Evolutionary conservation across 1,139 yeast species (phyloP).

Genomic region (Suhomyces choctaworum): DNA sequence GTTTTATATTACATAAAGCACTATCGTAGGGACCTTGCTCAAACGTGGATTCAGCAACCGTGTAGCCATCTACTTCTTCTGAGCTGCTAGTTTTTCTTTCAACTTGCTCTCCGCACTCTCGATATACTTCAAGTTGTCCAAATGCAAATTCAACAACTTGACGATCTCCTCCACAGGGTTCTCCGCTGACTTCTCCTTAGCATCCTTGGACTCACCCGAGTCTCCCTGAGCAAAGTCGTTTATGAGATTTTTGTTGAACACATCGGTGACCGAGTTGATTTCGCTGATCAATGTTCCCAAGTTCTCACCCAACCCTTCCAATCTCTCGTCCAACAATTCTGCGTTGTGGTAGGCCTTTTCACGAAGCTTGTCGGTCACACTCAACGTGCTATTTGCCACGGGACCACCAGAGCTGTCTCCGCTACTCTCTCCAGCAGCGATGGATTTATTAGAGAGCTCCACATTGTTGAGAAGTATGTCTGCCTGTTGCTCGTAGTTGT

Average conservation of each 20-base stretch:
- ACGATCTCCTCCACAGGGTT: slow-evolving; percentile 69
- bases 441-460: slow-evolving; percentile 28
- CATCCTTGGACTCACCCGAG: slow-evolving; percentile 14
- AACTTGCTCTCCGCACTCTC: slow-evolving; percentile 70
- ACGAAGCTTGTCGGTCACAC: slow-evolving; percentile 77
- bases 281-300: slow-evolving; percentile 77
- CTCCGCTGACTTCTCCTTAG: slow-evolving; percentile 15
- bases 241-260: slow-evolving; percentile 61
- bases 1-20: no score
- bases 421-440: slow-evolving; percentile 5
- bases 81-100: slow-evolving; percentile 59
- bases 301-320: slow-evolving; percentile 75
- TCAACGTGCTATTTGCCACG: slow-evolving; percentile 23
- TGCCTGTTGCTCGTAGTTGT: slow-evolving; percentile 84
- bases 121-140: slow-evolving; percentile 86
- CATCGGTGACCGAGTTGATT: slow-evolving; percentile 82
- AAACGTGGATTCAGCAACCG: no score
- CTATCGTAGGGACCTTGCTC: no score
- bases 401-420: slow-evolving; percentile 9
- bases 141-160: slow-evolving; percentile 79
- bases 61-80: slow-evolving; percentile 6
- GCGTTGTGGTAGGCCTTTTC: slow-evolving; percentile 90
- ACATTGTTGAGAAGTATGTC: slow-evolving; percentile 53
- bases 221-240: slow-evolving; percentile 29
- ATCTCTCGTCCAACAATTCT: slow-evolving; percentile 77